A percentile compares a stretch with the other conserved stretches of the same genome.
These are phyloP conservation scores for Themeda triandra DNA, from an alignment of 176 grass and related monocot genomes.

Conservation along the genomic window DNA sequence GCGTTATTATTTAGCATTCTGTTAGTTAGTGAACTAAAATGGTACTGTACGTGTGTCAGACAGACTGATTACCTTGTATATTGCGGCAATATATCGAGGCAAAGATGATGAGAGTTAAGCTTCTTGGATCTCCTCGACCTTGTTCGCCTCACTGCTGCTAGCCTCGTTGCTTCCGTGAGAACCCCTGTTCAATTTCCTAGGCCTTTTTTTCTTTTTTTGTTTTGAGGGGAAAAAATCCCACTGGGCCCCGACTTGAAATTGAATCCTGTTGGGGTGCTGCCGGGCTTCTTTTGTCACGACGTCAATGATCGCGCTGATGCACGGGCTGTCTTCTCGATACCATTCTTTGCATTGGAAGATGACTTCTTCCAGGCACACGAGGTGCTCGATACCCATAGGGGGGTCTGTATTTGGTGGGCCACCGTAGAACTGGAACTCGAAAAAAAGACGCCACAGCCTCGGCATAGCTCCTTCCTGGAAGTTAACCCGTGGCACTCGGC, in stretches of 20 bases:
- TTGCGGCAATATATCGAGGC: neutral
- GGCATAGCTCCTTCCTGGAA: neutral
- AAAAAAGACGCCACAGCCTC: rapidly evolving
- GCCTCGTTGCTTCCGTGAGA: neutral
- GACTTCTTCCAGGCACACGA: rapidly evolving
- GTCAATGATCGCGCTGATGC: neutral
- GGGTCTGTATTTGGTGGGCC: neutral
- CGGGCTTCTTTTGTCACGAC: neutral
- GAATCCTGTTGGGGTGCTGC: neutral
- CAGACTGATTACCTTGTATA: neutral
- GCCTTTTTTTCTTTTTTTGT: too few relatives aligned
- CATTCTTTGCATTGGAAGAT: rapidly evolving
- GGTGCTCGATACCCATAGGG: neutral
- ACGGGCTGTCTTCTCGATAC: neutral
- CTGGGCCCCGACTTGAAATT: too few relatives aligned
- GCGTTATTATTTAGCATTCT: neutral
- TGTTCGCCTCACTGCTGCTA: neutral
- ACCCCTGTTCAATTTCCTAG: too few relatives aligned
- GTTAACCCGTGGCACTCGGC: neutral
- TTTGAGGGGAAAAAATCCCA: too few relatives aligned
- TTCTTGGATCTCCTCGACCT: neutral
- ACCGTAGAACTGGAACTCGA: neutral
- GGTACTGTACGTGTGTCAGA: neutral
- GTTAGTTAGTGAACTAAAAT: neutral
- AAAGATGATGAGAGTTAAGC: neutral